Evolutionary conservation across 768 basidiomycete species (phyloP).

Genomic region (Suillus placidus): DNA sequence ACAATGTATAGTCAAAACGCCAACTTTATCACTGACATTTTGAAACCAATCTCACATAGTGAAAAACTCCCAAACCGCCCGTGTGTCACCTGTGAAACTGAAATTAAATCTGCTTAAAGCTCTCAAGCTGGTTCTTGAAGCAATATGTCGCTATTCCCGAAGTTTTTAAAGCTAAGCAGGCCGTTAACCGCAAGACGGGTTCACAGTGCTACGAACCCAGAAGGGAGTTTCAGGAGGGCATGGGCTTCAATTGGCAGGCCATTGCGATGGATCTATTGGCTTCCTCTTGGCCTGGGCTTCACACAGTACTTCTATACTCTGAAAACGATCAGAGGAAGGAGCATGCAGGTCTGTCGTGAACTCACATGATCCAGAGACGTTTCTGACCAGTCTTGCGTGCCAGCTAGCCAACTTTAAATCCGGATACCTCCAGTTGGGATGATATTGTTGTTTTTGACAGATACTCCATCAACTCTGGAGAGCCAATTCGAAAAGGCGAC

Average conservation of each 20-base stretch:
- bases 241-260: not conserved
- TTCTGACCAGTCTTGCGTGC: slow-evolving; percentile 18
- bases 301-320: slow-evolving; percentile 54
- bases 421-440: slow-evolving; percentile 60
- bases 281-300: slow-evolving; percentile 53
- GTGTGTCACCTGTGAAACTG: not conserved
- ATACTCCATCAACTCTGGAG: slow-evolving; percentile 38
- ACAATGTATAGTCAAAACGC: too few species aligned
- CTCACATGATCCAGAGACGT: not conserved
- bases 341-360: slow-evolving; percentile 65
- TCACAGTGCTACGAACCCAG: not conserved
- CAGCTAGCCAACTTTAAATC: slow-evolving; percentile 74
- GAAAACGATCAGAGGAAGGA: slow-evolving; percentile 59
- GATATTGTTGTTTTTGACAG: slow-evolving; percentile 70
- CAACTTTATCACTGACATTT: too few species aligned
- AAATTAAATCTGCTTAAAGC: too few species aligned
- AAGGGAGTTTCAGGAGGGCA: not conserved
- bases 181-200: not conserved
- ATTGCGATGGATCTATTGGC: slow-evolving; percentile 46
- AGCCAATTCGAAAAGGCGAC: slow-evolving; percentile 55
- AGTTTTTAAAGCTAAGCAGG: not conserved
- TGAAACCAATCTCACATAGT: too few species aligned
- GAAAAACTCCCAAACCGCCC: too few species aligned
- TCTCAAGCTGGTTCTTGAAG: not conserved
- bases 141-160: not conserved